Percentiles rank a stretch among this genome's conserved stretches.
Conservation (phyloP, 768 basidiomycete species). For the Russula abietina region DNA sequence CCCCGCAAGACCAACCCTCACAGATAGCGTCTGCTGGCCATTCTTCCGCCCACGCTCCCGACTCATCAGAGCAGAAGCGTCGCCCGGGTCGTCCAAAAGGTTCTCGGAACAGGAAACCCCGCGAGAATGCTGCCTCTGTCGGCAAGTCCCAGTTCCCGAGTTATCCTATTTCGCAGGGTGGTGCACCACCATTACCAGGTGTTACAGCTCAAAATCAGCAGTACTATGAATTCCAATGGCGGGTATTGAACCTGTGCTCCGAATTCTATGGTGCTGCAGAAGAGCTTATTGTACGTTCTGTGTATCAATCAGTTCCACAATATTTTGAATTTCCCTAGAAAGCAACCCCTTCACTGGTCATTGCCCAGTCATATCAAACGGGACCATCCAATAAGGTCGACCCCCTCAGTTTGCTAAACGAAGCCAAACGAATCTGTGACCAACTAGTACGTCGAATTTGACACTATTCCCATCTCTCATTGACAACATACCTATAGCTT, state of each 20-base stretch:
- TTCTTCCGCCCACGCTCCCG: slow-evolving; percentile 28
- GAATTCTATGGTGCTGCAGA: slow-evolving; percentile 85
- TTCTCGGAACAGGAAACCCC: slow-evolving; percentile 63
- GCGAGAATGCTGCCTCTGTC: slow-evolving; percentile 38
- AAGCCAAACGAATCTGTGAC: slow-evolving; percentile 76
- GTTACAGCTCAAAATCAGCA: slow-evolving; percentile 63
- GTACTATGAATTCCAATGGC: slow-evolving; percentile 85
- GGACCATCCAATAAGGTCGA: slow-evolving; percentile 65
- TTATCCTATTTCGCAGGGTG: slow-evolving; percentile 20
- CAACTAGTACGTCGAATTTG: slow-evolving; percentile 46
- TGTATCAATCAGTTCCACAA: slow-evolving; percentile 15
- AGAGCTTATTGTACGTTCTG: slow-evolving; percentile 64
- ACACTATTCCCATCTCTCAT: slow-evolving; percentile 5
- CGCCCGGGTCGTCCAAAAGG: slow-evolving; percentile 75
- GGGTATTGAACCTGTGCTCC: slow-evolving; percentile 71
- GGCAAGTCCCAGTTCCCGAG: slow-evolving; percentile 35
- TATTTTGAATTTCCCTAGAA: slow-evolving; percentile 32
- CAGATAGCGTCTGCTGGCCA: slow-evolving; percentile 15
- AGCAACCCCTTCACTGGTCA: slow-evolving; percentile 59
- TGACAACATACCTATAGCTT: slow-evolving; percentile 41
- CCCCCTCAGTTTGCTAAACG: slow-evolving; percentile 63
- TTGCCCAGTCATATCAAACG: slow-evolving; percentile 77
- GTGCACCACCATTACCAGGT: slow-evolving; percentile 33
- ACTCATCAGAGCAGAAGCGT: slow-evolving; percentile 49
- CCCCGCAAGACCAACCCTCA: slow-evolving; percentile 9